Percentiles rank a stretch among this genome's conserved stretches.
Evolutionary conservation across 1,139 yeast genomes (phyloP).

Genomic region (Kodamaea sp.): DNA sequence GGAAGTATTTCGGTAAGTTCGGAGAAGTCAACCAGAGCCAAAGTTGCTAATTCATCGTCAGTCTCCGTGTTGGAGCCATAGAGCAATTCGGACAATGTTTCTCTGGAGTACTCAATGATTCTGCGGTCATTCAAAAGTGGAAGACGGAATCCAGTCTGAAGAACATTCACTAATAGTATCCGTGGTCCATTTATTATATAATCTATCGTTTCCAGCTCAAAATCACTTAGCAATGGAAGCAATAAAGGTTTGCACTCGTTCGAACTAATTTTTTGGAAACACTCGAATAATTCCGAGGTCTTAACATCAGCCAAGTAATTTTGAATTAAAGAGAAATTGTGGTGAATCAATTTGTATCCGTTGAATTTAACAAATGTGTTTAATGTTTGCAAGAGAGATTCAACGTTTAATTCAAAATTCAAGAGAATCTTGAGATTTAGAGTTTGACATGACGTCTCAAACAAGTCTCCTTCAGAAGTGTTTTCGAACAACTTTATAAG

Average conservation of each 20-base stretch:
- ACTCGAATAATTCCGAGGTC: background rate
- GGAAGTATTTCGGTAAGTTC: conserved; percentile 10
- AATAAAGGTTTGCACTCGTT: conserved; percentile 8
- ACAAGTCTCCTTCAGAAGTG: conserved; percentile 61
- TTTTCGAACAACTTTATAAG: conserved; percentile 52
- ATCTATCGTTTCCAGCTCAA: conserved; percentile 11
- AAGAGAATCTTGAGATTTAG: conserved; percentile 48
- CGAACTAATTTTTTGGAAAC: background rate
- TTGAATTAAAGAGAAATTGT: conserved; percentile 29
- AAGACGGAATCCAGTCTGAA: conserved; percentile 11
- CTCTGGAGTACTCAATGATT: background rate
- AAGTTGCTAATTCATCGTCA: conserved; percentile 3
- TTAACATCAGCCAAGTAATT: conserved; percentile 13
- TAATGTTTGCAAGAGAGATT: conserved; percentile 31
- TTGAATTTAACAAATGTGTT: conserved; percentile 47
- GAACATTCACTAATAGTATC: conserved; percentile 8
- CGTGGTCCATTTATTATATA: conserved; percentile 9
- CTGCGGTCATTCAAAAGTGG: conserved; percentile 1
- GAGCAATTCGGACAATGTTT: background rate
- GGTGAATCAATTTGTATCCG: conserved; percentile 33
- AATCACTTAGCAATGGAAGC: conserved; percentile 8
- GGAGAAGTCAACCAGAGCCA: conserved; percentile 13
- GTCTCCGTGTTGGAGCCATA: background rate
- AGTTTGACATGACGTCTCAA: conserved; percentile 52
- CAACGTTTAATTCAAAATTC: conserved; percentile 24